Base-by-base conservation (phyloP, 768 basidiomycete species). In the Leccinum uliginosum region DNA sequence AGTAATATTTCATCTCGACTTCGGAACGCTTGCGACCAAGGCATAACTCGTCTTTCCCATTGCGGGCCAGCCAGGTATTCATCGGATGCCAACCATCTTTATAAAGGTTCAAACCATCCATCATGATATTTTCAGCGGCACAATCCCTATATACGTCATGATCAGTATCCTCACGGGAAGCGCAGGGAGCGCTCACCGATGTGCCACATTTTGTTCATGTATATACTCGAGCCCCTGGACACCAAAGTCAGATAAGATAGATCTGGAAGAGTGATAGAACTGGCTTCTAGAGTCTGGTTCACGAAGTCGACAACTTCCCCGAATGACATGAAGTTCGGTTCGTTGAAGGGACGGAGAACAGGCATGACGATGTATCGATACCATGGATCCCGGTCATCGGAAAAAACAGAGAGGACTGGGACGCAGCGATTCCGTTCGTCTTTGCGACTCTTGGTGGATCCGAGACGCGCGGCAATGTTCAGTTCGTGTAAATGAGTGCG, bases 221-320 rank as follows among this genome's bases (percentile, higher is more conserved):
- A 77, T 69, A 52, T 71, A 76, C 12, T 65, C 57, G 4, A 76
- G 55, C 1, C 70, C 73, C 74, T 75, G 35, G 6, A 17, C n/a
- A 2, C 6, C 0, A 15, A 0, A 4, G 2, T 57, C 19, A 57
- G 9, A 14, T 0, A 0, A 6, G 6, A 32, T 1, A 24, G 2
- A 26, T 9, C 2, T 2, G 7, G 3, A 1, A 26, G 6, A n/a
- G 12, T 3, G 23, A 30, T 0, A 2, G 10, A n/a, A 10, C 29
- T 3, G 9, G 58, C 70, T 54, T 70, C 71, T 2, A 72, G 55
- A 6, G 65, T 58, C 24, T 71, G 68, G 11, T 55, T 54, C 30
- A 67, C 53, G 12, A 67, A 72, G 21, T 70, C 67, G 1, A 73
- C 15, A 3, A 66, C 59, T 35, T 73, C 72, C 35, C 67, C 68